A percentile compares a stretch with the other conserved stretches of the same genome.
These are phyloP conservation scores for Aspergillus ochraceus DNA, from an alignment of 2,329 filamentous ascomycete genomes.

Conservation along the genomic window DNA sequence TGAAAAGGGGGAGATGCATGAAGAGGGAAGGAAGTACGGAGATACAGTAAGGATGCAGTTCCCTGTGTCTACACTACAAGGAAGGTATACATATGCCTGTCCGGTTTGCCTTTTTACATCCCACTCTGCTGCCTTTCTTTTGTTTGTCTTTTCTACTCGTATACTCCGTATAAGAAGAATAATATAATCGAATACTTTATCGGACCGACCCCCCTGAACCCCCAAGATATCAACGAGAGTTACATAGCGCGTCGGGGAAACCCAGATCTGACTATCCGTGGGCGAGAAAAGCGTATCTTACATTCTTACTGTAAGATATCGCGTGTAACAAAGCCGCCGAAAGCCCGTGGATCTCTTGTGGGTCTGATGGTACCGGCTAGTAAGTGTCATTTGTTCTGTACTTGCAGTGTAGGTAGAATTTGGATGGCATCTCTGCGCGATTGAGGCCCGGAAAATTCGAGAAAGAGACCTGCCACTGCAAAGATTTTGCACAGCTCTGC, in stretches of 20 bases:
- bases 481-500: too few species aligned
- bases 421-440: too few species aligned
- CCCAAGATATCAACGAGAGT: background rate
- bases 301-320: slow-evolving; percentile 1
- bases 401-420: too few species aligned
- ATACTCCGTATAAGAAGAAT: too few species aligned
- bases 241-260: slow-evolving; percentile 5
- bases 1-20: background rate
- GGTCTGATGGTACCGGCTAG: background rate
- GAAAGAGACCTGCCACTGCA: too few species aligned
- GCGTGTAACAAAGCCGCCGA: slow-evolving; percentile 6
- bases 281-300: slow-evolving; percentile 4
- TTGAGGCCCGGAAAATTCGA: too few species aligned
- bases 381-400: background rate
- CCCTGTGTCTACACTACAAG: too few species aligned
- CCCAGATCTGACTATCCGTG: slow-evolving; percentile 11
- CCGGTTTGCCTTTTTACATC: too few species aligned
- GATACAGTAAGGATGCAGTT: background rate
- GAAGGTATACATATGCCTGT: too few species aligned
- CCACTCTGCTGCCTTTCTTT: background rate
- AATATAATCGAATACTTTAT: too few species aligned
- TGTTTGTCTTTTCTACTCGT: background rate
- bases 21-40: background rate
- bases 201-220: background rate
- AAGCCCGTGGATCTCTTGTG: slow-evolving; percentile 3